phyloP scores from a whole-genome alignment of 2,329 filamentous ascomycete species.

The Coleophoma crateriformis region DNA sequence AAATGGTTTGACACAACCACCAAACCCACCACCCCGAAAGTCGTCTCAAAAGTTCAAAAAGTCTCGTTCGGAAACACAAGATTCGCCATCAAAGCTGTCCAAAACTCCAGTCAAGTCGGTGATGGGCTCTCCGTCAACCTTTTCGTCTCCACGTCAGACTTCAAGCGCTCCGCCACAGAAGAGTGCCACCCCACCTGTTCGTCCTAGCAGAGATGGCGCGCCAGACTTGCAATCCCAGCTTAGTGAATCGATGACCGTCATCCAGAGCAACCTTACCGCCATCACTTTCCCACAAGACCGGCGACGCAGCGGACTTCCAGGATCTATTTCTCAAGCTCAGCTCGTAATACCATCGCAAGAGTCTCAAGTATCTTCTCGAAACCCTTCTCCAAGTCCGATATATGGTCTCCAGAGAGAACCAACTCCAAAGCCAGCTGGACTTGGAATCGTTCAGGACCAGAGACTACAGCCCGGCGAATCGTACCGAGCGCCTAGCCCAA shows the following conservation, averaged over 20 bases:
- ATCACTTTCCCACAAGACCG: conserved; percentile 16
- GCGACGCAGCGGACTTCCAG: conserved; percentile 16
- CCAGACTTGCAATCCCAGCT: conserved; percentile 54
- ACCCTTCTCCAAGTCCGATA: conserved; percentile 25
- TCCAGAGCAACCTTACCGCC: conserved; percentile 51
- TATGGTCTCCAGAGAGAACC: conserved; percentile 22
- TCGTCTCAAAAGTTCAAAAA: conserved; percentile 50
- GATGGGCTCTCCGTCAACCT: conserved; percentile 11
- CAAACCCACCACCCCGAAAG: conserved; percentile 57
- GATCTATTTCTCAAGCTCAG: conserved; percentile 17
- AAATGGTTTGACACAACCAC: conserved; percentile 37
- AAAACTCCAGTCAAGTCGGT: conserved; percentile 25
- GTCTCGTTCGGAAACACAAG: conserved; percentile 28
- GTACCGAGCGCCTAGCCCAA: conserved; percentile 47
- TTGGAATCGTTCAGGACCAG: conserved; percentile 24
- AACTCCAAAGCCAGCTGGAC: conserved; percentile 20
- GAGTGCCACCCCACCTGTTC: conserved; percentile 38
- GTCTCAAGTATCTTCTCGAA: conserved; percentile 27
- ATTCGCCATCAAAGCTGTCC: conserved; percentile 33
- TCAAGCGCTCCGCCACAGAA: conserved; percentile 14
- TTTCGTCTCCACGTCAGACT: conserved; percentile 5
- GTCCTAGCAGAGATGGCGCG: conserved; percentile 66
- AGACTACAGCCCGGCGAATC: conserved; percentile 13
- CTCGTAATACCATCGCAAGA: conserved; percentile 27
- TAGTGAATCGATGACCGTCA: conserved; percentile 45